Conservation (phyloP, 306 rosid species). For the Argentina anserina region DNA sequence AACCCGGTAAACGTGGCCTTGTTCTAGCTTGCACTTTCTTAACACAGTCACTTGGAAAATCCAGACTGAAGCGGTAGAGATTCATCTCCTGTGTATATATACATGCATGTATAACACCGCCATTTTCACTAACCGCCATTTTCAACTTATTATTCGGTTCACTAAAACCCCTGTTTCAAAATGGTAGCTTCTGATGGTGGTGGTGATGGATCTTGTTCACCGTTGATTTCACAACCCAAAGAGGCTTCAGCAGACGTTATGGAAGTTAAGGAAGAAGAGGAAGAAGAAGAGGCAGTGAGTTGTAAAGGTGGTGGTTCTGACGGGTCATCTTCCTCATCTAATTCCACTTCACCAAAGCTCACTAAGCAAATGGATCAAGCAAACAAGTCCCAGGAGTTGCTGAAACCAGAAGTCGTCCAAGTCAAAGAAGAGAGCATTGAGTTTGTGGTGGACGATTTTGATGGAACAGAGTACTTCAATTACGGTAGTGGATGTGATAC, state of each 20-base stretch:
- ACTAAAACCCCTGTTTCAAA: not conserved
- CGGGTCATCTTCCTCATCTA: constrained; percentile 22
- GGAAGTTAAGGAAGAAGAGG: not conserved
- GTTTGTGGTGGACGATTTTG: constrained; percentile 7
- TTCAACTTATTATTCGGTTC: not conserved
- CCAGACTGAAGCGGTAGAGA: not conserved
- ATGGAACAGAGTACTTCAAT: constrained; percentile 1
- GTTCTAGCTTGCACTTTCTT: constrained; percentile 4
- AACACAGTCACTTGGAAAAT: not conserved
- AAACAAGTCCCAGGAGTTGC: constrained; percentile 13
- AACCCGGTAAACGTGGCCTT: constrained; percentile 42
- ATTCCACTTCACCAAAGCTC: not conserved
- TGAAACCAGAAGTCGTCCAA: constrained; percentile 13
- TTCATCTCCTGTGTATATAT: not conserved
- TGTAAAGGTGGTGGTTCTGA: constrained; percentile 25
- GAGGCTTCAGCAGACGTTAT: not conserved
- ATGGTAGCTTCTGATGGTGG: constrained; percentile 34
- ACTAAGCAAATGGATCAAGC: not conserved
- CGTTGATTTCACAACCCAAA: constrained; percentile 10
- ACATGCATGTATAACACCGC: not conserved
- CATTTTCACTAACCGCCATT: not conserved
- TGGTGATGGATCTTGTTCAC: constrained; percentile 6
- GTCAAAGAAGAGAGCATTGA: constrained; percentile 43
- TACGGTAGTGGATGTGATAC: constrained; percentile 4
- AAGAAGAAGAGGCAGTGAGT: not conserved